These are phyloP conservation scores for Naganishia sp. DNA, from an alignment of 1,284 basidiomycete genomes.

Conservation along the genomic window DNA sequence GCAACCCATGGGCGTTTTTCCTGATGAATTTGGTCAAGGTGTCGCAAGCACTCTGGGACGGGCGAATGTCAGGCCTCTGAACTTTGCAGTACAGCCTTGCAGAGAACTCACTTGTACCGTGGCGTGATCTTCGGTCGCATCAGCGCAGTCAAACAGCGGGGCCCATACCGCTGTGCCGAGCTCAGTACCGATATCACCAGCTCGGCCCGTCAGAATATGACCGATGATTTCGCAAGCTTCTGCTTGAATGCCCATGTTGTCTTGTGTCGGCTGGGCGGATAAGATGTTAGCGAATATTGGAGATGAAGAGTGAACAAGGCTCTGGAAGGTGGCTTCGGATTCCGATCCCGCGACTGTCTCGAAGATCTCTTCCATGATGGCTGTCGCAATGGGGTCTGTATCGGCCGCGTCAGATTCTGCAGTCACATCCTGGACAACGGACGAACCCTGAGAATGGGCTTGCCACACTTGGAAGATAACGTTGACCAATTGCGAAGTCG, in stretches of 20 bases:
- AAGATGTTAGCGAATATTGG: constrained; percentile 72
- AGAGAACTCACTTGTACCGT: constrained; percentile 67
- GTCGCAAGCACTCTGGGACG: constrained; percentile 70
- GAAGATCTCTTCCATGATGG: constrained; percentile 81
- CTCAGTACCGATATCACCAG: constrained; percentile 68
- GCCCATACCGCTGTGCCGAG: constrained; percentile 74
- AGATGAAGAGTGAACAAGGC: constrained; percentile 70
- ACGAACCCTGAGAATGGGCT: constrained; percentile 74
- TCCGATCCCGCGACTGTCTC: constrained; percentile 66
- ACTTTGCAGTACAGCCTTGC: not conserved
- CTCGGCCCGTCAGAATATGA: constrained; percentile 67
- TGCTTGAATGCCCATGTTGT: constrained; percentile 66
- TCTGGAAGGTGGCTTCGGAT: constrained; percentile 64
- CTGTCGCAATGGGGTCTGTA: constrained; percentile 85
- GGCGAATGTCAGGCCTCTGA: constrained; percentile 21
- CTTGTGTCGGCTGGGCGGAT: constrained; percentile 59
- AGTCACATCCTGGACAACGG: not conserved
- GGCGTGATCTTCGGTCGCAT: constrained; percentile 74
- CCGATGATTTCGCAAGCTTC: constrained; percentile 80
- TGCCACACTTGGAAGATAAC: constrained; percentile 76
- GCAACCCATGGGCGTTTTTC: constrained; percentile 55
- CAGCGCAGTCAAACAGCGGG: constrained; percentile 69
- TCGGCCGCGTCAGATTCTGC: not conserved
- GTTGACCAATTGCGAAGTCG: constrained; percentile 65
- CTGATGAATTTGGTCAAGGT: constrained; percentile 81